A percentile compares a stretch with the other conserved stretches of the same genome.
These are phyloP conservation scores for Hemerocallis citrina DNA, from an alignment of 106 monocot genomes.

Conservation along the genomic window DNA sequence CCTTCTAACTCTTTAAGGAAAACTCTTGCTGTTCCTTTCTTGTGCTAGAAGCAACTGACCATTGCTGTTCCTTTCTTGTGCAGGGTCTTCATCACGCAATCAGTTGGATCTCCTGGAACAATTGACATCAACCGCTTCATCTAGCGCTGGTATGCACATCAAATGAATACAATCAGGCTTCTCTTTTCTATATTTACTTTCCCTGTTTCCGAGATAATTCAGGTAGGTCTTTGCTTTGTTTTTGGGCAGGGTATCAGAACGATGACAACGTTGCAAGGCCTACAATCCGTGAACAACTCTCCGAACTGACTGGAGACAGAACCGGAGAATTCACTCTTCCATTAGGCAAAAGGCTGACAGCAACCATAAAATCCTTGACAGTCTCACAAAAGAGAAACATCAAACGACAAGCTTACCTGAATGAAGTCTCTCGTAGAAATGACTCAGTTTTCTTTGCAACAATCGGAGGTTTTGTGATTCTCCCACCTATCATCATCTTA, in stretches of 20 bases:
- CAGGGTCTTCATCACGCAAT: slow-evolving; percentile 55
- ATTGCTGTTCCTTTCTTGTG: no score
- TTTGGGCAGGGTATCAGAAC: slow-evolving; percentile 28
- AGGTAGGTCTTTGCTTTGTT: slow-evolving; percentile 2
- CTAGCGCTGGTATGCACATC: slow-evolving; percentile 25
- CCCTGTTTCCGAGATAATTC: background rate
- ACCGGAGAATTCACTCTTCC: slow-evolving; percentile 65
- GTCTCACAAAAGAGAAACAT: slow-evolving; percentile 93
- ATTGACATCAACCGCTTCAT: slow-evolving; percentile 34
- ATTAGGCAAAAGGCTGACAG: slow-evolving; percentile 58
- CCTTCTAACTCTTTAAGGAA: no score
- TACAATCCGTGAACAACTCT: slow-evolving; percentile 74
- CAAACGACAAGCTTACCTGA: slow-evolving; percentile 78
- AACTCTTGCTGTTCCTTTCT: no score
- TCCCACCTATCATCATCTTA: slow-evolving; percentile 71
- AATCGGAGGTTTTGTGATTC: slow-evolving; percentile 74
- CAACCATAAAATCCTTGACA: slow-evolving; percentile 25
- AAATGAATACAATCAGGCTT: background rate
- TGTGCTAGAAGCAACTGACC: no score
- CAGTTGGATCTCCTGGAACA: slow-evolving; percentile 85
- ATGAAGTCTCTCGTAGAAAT: slow-evolving; percentile 61
- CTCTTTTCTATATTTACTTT: background rate
- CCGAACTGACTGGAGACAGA: slow-evolving; percentile 41
- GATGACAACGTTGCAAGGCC: slow-evolving; percentile 7
- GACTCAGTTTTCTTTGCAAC: slow-evolving; percentile 78